phyloP scores from a whole-genome alignment of 495 filamentous ascomycete genomes.

The Xylaria scruposa region DNA sequence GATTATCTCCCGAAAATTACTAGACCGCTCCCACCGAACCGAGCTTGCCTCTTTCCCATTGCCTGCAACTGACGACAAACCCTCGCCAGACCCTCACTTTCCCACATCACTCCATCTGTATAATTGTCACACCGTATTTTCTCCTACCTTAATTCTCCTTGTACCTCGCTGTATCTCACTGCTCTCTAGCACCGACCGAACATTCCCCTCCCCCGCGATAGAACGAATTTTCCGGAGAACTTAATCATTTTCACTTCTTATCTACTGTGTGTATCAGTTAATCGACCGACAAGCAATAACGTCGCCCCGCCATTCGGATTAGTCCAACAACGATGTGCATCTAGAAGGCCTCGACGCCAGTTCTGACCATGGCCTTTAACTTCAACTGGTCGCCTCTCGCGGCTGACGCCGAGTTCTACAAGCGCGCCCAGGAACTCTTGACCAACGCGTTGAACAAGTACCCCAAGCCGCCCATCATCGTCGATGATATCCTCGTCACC shows the following conservation, averaged over 20 bases:
- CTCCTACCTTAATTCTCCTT: not conserved
- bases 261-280: not conserved
- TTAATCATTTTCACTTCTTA: not conserved
- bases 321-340: slow-evolving; percentile 25
- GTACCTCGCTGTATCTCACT: not conserved
- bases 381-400: slow-evolving; percentile 99
- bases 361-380: slow-evolving; percentile 88
- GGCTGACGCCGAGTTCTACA: slow-evolving; percentile 89
- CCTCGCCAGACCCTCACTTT: slow-evolving; percentile 5
- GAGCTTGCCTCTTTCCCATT: slow-evolving; percentile 12
- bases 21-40: slow-evolving; percentile 13
- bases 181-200: not conserved
- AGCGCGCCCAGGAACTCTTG: slow-evolving; percentile 89
- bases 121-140: not conserved
- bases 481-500: slow-evolving; percentile 98
- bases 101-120: not conserved
- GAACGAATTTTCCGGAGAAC: not conserved
- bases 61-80: not conserved
- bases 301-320: slow-evolving; percentile 7
- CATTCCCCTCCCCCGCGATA: slow-evolving; percentile 11
- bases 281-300: slow-evolving; percentile 14
- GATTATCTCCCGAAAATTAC: slow-evolving; percentile 14
- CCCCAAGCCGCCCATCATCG: slow-evolving; percentile 97
- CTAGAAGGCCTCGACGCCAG: slow-evolving; percentile 12
- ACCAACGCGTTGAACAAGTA: slow-evolving; percentile 97